A percentile compares a stretch with the other conserved stretches of the same genome.
phyloP scores from a whole-genome alignment of 192 early-diverging fungal genomes.

The Podila epicladia region DNA sequence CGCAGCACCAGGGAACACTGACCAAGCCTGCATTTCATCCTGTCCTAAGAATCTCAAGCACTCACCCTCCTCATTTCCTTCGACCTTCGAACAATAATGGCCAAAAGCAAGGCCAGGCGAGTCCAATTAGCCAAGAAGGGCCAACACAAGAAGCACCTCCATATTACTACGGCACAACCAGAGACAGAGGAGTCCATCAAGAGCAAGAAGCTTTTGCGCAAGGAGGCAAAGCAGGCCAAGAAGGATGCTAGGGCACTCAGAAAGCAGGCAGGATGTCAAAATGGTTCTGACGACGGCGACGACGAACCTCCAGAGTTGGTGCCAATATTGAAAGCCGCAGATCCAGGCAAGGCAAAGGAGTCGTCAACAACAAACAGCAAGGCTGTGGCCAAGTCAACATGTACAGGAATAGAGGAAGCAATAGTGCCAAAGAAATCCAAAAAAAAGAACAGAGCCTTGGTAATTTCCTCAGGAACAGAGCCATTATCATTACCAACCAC shows the following conservation, averaged over 20 bases:
- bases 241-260: background rate
- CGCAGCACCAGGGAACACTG: no score
- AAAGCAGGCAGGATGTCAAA: background rate
- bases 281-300: background rate
- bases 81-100: no score
- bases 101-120: no score
- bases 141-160: no score
- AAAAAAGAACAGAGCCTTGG: background rate
- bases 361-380: background rate
- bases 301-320: conserved; percentile 31
- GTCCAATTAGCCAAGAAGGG: no score
- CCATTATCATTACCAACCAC: no score
- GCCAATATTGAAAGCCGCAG: conserved; percentile 1
- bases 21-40: no score
- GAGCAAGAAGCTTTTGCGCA: conserved; percentile 4
- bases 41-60: no score
- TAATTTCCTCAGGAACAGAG: no score
- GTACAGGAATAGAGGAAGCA: background rate
- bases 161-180: no score
- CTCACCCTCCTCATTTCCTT: no score
- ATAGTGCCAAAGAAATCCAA: background rate
- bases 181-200: background rate
- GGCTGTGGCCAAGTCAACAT: background rate
- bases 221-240: conserved; percentile 1
- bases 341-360: background rate